Percentiles rank a stretch among this genome's conserved stretches.
Evolutionary conservation across 305 asterid species (phyloP).

Genomic region (Fraxinus platypoda): DNA sequence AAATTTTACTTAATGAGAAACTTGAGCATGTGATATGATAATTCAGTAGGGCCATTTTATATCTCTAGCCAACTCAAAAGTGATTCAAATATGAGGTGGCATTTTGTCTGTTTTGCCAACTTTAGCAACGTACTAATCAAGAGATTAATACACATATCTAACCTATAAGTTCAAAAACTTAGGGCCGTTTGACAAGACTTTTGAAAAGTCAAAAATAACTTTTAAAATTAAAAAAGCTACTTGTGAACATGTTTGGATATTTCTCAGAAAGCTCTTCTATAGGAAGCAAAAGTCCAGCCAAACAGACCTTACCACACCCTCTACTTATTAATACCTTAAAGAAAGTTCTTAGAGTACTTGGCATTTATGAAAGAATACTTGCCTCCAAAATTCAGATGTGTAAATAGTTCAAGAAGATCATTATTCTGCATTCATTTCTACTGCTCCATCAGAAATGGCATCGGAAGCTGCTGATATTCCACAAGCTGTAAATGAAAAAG

Average conservation of each 20-base stretch:
- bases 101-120: slow-evolving; percentile 59
- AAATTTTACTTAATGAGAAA: slow-evolving; percentile 28
- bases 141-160: slow-evolving; percentile 37
- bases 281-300: not conserved
- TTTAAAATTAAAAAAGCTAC: slow-evolving; percentile 33
- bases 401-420: slow-evolving; percentile 15
- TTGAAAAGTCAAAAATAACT: not conserved
- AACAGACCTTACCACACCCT: not conserved
- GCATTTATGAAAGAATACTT: slow-evolving; percentile 14
- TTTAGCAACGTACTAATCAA: slow-evolving; percentile 43
- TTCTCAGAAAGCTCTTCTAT: not conserved
- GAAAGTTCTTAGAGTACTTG: not conserved
- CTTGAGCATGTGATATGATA: slow-evolving; percentile 53
- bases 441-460: slow-evolving; percentile 38
- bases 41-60: slow-evolving; percentile 41
- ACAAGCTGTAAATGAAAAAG: slow-evolving; percentile 40
- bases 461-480: slow-evolving; percentile 40
- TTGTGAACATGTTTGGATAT: not conserved
- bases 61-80: slow-evolving; percentile 44
- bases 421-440: slow-evolving; percentile 21
- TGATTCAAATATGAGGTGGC: slow-evolving; percentile 40
- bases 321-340: slow-evolving; percentile 25
- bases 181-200: not conserved
- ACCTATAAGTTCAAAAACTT: slow-evolving; percentile 7
- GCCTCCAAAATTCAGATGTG: slow-evolving; percentile 25